These are phyloP conservation scores for Plantago elongata DNA, from an alignment of 257 asterid genomes.

Conservation along the genomic window DNA sequence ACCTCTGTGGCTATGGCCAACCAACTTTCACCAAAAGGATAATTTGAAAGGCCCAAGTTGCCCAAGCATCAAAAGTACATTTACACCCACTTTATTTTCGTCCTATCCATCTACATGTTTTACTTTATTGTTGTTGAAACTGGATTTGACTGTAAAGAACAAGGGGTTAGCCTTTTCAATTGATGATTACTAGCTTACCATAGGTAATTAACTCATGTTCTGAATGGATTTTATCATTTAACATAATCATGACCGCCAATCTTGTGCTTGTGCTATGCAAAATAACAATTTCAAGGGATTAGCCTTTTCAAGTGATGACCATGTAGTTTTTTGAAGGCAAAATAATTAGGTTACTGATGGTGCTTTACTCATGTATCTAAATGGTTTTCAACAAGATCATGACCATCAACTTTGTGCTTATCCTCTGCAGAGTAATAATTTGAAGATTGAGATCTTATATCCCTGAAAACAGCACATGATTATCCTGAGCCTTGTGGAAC, in stretches of 20 bases:
- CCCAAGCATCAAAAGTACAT: slow-evolving; percentile 23
- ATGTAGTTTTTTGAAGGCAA: too few species aligned
- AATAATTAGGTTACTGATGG: neutral
- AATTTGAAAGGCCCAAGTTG: slow-evolving; percentile 16
- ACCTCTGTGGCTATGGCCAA: slow-evolving; percentile 39
- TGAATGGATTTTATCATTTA: too few species aligned
- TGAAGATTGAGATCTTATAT: too few species aligned
- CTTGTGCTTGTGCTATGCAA: neutral
- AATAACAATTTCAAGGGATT: too few species aligned
- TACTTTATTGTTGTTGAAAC: slow-evolving; percentile 14
- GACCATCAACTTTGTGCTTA: neutral
- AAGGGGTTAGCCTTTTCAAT: too few species aligned
- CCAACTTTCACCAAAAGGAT: slow-evolving; percentile 30
- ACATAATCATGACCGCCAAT: too few species aligned
- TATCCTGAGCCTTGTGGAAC: neutral
- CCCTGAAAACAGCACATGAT: too few species aligned
- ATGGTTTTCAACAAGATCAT: too few species aligned
- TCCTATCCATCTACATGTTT: slow-evolving; percentile 13
- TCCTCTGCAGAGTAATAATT: too few species aligned
- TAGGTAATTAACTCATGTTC: neutral
- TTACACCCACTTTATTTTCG: slow-evolving; percentile 5
- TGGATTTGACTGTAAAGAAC: slow-evolving; percentile 2
- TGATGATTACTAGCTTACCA: neutral
- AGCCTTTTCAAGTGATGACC: too few species aligned
- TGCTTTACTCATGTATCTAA: neutral